Conservation (phyloP, 2,329 filamentous ascomycete species). For the Botrytis fabae region DNA sequence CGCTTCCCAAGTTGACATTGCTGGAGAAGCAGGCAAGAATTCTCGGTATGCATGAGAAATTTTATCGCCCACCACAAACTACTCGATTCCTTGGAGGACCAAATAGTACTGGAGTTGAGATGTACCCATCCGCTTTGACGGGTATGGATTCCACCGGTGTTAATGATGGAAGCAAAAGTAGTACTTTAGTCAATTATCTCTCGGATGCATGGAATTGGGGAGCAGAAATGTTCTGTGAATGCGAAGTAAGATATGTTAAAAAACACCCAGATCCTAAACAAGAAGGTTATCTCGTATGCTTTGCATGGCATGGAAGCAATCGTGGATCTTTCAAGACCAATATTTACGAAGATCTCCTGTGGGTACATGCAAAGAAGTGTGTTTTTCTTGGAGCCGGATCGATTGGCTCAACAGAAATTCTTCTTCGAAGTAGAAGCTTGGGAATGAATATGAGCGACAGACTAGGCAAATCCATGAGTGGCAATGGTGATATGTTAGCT, state of each 20-base stretch:
- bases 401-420: slow-evolving; percentile 65
- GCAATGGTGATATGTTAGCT: slow-evolving; percentile 65
- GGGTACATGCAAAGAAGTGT: slow-evolving; percentile 64
- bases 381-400: slow-evolving; percentile 67
- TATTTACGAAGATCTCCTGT: slow-evolving; percentile 61
- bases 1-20: slow-evolving; percentile 57
- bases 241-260: slow-evolving; percentile 63
- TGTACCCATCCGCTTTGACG: slow-evolving; percentile 59
- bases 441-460: slow-evolving; percentile 58
- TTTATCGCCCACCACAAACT: slow-evolving; percentile 59
- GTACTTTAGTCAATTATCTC: slow-evolving; percentile 65
- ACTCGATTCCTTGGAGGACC: slow-evolving; percentile 61
- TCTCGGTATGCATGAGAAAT: slow-evolving; percentile 53
- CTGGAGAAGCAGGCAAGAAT: slow-evolving; percentile 57
- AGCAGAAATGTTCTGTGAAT: slow-evolving; percentile 69
- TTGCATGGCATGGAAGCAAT: slow-evolving; percentile 62
- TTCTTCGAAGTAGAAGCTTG: slow-evolving; percentile 59
- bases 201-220: slow-evolving; percentile 72
- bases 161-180: slow-evolving; percentile 69
- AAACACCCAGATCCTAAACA: slow-evolving; percentile 47
- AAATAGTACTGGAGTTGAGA: slow-evolving; percentile 64
- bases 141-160: slow-evolving; percentile 64
- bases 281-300: slow-evolving; percentile 63
- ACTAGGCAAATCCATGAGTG: slow-evolving; percentile 61
- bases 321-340: slow-evolving; percentile 56